A percentile compares a stretch with the other conserved stretches of the same genome.
Conservation (phyloP, 148 eudicot species). For the Rheum nobile region DNA sequence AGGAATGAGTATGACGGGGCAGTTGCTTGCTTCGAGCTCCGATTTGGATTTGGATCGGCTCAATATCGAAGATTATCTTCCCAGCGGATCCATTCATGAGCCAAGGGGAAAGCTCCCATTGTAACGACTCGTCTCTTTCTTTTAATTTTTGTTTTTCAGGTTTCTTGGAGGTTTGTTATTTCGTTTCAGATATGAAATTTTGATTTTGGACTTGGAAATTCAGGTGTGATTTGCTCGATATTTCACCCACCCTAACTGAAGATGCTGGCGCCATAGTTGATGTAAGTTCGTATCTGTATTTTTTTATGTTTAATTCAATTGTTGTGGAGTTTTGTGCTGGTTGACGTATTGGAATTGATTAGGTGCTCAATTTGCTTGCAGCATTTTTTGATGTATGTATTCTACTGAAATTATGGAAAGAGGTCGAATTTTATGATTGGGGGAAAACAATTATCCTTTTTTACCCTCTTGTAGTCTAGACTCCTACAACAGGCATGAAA, state of each 20-base stretch:
- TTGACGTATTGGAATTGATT: neutral
- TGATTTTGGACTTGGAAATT: neutral
- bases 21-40: slow-evolving; percentile 29
- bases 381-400: neutral
- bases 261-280: slow-evolving; percentile 98
- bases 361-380: neutral
- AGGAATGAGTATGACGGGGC: slow-evolving; percentile 18
- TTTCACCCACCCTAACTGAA: slow-evolving; percentile 80
- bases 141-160: neutral
- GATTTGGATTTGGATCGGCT: slow-evolving; percentile 89
- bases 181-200: neutral
- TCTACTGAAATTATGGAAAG: neutral
- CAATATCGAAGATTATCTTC: slow-evolving; percentile 82
- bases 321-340: neutral
- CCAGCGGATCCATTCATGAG: slow-evolving; percentile 44
- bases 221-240: slow-evolving; percentile 86
- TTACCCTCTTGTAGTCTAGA: neutral
- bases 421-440: neutral
- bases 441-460: neutral
- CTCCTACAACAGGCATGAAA: no score
- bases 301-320: neutral
- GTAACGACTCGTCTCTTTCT: slow-evolving; percentile 24
- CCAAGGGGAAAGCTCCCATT: slow-evolving; percentile 68
- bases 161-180: neutral
- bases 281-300: slow-evolving; percentile 26